Evolutionary conservation across 1,139 yeast genomes (phyloP).

Genomic region (Kazachstania sp.): DNA sequence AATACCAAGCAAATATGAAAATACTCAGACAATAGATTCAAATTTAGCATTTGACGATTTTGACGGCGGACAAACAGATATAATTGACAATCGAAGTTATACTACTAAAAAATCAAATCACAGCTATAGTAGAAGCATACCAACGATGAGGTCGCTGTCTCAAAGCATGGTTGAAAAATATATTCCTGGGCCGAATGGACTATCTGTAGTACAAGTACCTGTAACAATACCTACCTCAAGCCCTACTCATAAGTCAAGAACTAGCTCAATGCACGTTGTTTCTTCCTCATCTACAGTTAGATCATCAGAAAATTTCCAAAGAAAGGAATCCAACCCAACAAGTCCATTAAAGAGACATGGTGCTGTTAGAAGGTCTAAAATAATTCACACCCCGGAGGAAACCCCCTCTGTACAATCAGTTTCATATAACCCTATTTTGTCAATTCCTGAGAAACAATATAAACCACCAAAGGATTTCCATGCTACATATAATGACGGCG

Average conservation of each 20-base stretch:
- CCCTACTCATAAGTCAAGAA: no score
- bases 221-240: slow-evolving; percentile 18
- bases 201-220: slow-evolving; percentile 40
- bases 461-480: background rate
- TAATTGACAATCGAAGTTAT: background rate
- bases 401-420: background rate
- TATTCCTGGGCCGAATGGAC: slow-evolving; percentile 40
- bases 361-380: background rate
- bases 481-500: background rate
- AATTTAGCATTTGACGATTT: slow-evolving; percentile 9
- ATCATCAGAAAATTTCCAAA: background rate
- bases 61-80: slow-evolving; percentile 18
- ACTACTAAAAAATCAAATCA: background rate
- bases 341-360: slow-evolving; percentile 1
- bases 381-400: background rate
- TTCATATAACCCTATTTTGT: background rate
- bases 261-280: no score
- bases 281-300: no score
- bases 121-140: background rate
- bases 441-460: background rate
- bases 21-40: background rate
- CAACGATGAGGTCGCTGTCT: background rate
- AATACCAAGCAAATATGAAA: background rate
- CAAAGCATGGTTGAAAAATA: slow-evolving; percentile 35
- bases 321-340: background rate